These are phyloP conservation scores for Pisolithus sp. DNA, from an alignment of 768 basidiomycete genomes.

Conservation along the genomic window DNA sequence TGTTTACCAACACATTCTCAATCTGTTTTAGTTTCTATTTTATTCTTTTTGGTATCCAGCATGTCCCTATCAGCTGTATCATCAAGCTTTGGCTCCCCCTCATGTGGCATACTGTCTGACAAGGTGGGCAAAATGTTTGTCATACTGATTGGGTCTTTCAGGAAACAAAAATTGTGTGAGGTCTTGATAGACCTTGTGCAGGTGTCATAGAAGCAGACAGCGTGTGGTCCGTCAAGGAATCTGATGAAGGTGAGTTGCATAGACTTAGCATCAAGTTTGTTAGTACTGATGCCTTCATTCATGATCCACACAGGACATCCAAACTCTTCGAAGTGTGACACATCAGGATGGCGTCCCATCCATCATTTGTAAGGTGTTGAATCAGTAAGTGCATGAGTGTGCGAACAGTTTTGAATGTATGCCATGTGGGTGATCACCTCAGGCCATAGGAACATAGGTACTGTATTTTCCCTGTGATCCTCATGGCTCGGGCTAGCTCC, in stretches of 20 bases:
- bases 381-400: neutral
- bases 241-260: neutral
- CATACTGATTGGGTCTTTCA: no score
- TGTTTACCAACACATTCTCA: no score
- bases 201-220: neutral
- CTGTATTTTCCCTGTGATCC: slow-evolving; percentile 17
- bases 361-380: neutral
- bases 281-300: neutral
- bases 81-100: no score
- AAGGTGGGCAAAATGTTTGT: no score
- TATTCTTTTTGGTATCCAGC: no score
- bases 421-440: slow-evolving; percentile 22
- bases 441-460: slow-evolving; percentile 28
- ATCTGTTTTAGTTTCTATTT: no score
- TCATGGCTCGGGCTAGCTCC: slow-evolving; percentile 27
- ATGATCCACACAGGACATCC: neutral
- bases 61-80: no score
- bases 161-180: no score
- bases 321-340: neutral
- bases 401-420: neutral
- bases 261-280: neutral
- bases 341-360: neutral
- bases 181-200: neutral
- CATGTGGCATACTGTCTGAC: no score
- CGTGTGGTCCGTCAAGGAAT: neutral